These are phyloP conservation scores for Phytophthora pisi DNA, from an alignment of 352 stramenopile species.

Conservation along the genomic window DNA sequence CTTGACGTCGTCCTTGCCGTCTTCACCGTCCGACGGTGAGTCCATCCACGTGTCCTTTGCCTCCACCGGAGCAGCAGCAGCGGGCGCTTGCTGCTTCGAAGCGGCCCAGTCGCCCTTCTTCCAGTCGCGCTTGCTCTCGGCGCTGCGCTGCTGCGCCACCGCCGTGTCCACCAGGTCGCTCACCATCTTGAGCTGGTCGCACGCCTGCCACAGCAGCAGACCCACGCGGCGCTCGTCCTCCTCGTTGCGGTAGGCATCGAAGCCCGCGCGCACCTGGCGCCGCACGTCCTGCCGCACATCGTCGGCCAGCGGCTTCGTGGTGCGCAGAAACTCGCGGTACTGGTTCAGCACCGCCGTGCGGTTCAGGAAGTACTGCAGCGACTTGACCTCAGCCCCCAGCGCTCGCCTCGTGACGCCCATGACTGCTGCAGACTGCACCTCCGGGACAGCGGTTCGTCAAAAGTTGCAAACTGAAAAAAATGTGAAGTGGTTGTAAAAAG, in stretches of 20 bases:
- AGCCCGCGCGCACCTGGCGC: slow-evolving; percentile 63
- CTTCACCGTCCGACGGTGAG: slow-evolving; percentile 6
- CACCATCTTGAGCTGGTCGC: slow-evolving; percentile 73
- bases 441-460: background rate
- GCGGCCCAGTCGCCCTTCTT: slow-evolving; percentile 31
- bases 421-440: slow-evolving; percentile 4
- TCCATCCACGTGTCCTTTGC: slow-evolving; percentile 49
- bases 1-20: slow-evolving; percentile 60
- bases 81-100: background rate
- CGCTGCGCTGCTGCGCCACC: slow-evolving; percentile 50
- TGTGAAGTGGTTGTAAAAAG: background rate
- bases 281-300: slow-evolving; percentile 61
- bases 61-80: background rate
- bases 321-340: slow-evolving; percentile 71
- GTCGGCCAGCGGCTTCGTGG: slow-evolving; percentile 49
- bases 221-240: slow-evolving; percentile 57
- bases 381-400: slow-evolving; percentile 55
- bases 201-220: slow-evolving; percentile 56
- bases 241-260: slow-evolving; percentile 56
- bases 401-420: slow-evolving; percentile 35
- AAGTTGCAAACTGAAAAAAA: background rate
- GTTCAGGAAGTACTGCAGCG: slow-evolving; percentile 80
- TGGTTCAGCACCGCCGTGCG: slow-evolving; percentile 61
- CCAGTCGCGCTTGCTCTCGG: slow-evolving; percentile 16
- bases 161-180: slow-evolving; percentile 71